These are phyloP conservation scores for Aristolochia californica DNA, from an alignment of 164 flowering plant genomes.

Conservation along the genomic window DNA sequence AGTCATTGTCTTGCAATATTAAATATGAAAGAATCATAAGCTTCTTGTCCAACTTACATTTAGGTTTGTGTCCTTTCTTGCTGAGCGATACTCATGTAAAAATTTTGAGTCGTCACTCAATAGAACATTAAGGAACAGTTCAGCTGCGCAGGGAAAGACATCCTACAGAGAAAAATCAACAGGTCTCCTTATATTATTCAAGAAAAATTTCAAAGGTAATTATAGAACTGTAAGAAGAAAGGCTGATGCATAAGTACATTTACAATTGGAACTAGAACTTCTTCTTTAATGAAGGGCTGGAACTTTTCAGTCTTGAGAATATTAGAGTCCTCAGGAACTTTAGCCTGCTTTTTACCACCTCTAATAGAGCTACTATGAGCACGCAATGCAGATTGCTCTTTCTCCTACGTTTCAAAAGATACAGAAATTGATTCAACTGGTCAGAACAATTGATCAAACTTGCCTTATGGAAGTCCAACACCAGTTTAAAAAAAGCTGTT, in stretches of 20 bases:
- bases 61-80: conserved; percentile 68
- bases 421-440: not conserved
- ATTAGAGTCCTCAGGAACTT: conserved; percentile 33
- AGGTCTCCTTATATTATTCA: no score
- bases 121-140: conserved; percentile 52
- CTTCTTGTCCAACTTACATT: conserved; percentile 30
- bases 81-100: conserved; percentile 49
- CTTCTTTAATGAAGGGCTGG: conserved; percentile 82
- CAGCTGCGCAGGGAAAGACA: conserved; percentile 70
- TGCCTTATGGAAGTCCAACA: not conserved
- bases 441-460: not conserved
- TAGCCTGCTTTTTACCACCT: conserved; percentile 25
- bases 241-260: conserved; percentile 35
- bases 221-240: not conserved
- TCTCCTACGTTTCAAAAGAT: conserved; percentile 39
- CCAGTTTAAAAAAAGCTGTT: no score
- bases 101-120: conserved; percentile 60
- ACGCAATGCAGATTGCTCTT: conserved; percentile 74
- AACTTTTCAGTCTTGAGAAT: conserved; percentile 38
- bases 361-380: conserved; percentile 77
- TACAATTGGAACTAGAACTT: conserved; percentile 54
- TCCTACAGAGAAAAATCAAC: conserved; percentile 36
- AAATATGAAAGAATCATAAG: not conserved
- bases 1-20: not conserved
- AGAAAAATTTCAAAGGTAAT: not conserved